Evolutionary conservation across 1,284 basidiomycete genomes (phyloP).

Genomic region (Violaceomyces palustris): DNA sequence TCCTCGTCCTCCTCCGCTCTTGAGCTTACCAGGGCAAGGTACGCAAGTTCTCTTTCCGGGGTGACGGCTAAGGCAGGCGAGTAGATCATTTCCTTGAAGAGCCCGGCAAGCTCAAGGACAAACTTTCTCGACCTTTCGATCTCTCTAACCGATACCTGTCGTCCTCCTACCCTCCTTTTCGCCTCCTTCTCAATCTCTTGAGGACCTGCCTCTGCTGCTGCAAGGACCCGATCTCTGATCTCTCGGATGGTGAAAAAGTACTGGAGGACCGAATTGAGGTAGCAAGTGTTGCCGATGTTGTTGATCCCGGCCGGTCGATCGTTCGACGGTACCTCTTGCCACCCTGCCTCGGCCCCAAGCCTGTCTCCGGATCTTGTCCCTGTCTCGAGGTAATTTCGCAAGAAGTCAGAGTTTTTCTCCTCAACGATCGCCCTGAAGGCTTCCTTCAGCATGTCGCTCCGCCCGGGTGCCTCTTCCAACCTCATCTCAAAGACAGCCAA

Average conservation of each 20-base stretch:
- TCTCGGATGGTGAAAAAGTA: slow-evolving; percentile 94
- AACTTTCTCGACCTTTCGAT: slow-evolving; percentile 74
- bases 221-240: slow-evolving; percentile 67
- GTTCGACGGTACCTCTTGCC: slow-evolving; percentile 52
- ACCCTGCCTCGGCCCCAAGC: slow-evolving; percentile 9
- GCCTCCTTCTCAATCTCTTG: too few relatives aligned
- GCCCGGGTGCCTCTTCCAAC: slow-evolving; percentile 61
- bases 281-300: slow-evolving; percentile 89
- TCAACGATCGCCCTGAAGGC: slow-evolving; percentile 58
- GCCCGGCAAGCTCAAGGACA: slow-evolving; percentile 67
- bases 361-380: slow-evolving; percentile 57
- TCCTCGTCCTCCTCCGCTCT: slow-evolving; percentile 67
- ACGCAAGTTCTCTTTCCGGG: slow-evolving; percentile 78
- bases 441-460: slow-evolving; percentile 43
- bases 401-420: slow-evolving; percentile 65
- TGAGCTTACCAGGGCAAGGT: slow-evolving; percentile 83
- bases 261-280: slow-evolving; percentile 79
- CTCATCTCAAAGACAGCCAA: slow-evolving; percentile 68
- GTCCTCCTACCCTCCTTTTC: slow-evolving; percentile 74
- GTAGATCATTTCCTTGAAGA: slow-evolving; percentile 74
- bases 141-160: slow-evolving; percentile 72
- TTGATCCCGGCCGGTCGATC: slow-evolving; percentile 80
- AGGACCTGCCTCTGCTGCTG: neutral
- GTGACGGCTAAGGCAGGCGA: slow-evolving; percentile 67
- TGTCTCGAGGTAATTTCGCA: slow-evolving; percentile 64